Conservation (phyloP, 768 basidiomycete species). For the Lactarius evosmus region DNA sequence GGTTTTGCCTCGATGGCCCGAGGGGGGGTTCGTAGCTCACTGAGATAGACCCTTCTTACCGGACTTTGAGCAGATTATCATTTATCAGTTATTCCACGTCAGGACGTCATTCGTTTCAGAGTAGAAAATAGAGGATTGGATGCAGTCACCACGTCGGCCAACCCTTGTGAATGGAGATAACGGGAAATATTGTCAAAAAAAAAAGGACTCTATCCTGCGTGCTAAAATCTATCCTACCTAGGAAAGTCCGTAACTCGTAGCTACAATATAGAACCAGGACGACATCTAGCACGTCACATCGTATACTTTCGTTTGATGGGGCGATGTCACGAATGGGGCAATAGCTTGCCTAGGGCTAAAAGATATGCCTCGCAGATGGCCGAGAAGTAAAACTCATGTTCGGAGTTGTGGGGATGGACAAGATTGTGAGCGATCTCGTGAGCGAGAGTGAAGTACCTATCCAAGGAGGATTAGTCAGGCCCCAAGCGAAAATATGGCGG, state of each 20-base stretch:
- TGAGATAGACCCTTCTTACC: background rate
- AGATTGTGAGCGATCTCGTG: constrained; percentile 95
- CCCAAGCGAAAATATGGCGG: background rate
- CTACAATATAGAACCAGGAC: background rate
- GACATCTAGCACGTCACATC: background rate
- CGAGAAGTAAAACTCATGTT: constrained; percentile 94
- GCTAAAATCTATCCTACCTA: background rate
- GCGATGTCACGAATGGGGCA: constrained; percentile 2
- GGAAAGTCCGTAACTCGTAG: background rate
- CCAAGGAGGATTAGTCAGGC: background rate
- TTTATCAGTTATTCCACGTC: background rate
- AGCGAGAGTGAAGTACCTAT: constrained; percentile 86
- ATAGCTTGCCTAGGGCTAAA: constrained; percentile 34
- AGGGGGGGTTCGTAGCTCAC: background rate
- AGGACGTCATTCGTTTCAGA: background rate
- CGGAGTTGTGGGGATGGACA: constrained; percentile 80
- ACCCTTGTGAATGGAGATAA: background rate
- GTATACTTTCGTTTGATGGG: background rate
- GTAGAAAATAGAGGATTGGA: too few species aligned
- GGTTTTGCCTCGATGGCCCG: background rate
- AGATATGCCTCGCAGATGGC: constrained; percentile 76
- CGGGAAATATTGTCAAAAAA: background rate
- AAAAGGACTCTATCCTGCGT: background rate
- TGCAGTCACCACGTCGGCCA: background rate
- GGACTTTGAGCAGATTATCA: too few species aligned